Conservation (phyloP, 2,329 filamentous ascomycete species). For the Arthrobotrys conoides region DNA sequence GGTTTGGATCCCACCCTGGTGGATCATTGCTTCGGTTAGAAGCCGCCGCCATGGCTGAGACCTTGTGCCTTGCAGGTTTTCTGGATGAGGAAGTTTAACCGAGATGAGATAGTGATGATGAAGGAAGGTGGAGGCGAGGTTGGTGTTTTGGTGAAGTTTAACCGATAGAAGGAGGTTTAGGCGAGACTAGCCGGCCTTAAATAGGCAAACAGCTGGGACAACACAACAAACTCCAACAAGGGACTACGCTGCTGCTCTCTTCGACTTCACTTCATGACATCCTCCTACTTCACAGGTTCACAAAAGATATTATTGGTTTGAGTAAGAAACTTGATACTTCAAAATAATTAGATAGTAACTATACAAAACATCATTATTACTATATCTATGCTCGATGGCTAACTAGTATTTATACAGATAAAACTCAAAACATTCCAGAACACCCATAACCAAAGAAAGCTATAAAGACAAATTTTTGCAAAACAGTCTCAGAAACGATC, state of each 20-base stretch:
- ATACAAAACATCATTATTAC: too few relatives aligned
- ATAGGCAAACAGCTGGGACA: background rate
- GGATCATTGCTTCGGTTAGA: slow-evolving; percentile 28
- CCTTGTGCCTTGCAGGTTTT: slow-evolving; percentile 16
- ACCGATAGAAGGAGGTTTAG: background rate
- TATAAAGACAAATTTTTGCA: too few relatives aligned
- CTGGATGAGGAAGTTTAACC: slow-evolving; percentile 25
- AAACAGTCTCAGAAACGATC: too few relatives aligned
- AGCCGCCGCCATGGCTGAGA: slow-evolving; percentile 8
- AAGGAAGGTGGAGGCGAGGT: slow-evolving; percentile 28
- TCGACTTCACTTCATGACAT: background rate
- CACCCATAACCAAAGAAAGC: too few relatives aligned
- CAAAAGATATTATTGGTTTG: too few relatives aligned
- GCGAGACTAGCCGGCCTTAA: background rate
- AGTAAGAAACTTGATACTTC: too few relatives aligned
- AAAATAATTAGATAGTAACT: too few relatives aligned
- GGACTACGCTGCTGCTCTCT: background rate
- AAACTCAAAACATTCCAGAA: too few relatives aligned
- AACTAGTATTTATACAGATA: too few relatives aligned
- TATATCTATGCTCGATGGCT: too few relatives aligned
- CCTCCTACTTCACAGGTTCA: too few relatives aligned
- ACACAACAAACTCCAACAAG: background rate
- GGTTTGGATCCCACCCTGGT: background rate
- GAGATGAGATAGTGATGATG: slow-evolving; percentile 4
- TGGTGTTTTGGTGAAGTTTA: background rate